Base-by-base conservation (phyloP, 176 grass and related monocot species). In the Carex myosuroides region DNA sequence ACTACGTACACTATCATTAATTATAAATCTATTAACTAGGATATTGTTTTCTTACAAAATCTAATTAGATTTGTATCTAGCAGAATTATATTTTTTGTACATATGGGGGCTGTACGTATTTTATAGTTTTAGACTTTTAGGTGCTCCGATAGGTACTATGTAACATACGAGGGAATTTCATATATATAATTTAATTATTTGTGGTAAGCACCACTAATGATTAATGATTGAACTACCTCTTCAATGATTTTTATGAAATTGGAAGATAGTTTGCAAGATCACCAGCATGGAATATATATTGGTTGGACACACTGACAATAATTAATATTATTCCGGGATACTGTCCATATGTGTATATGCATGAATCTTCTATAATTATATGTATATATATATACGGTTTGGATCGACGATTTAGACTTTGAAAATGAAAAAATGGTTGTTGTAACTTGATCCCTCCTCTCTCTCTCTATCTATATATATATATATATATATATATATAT, bases 231-330 rank as follows among this genome's bases (percentile, higher is more conserved):
- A 80, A 48, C 46, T 48, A 80, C 76, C 53, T 18, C 14, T 37
- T 61, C 58, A 37, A 60, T 80, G 42, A 32, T 58, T 79, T 79
- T 60, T 50, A 50, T 50, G 46, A 50, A 81, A 32, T 12, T 58
- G 32, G 46, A 79, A 56, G 32, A 41, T 60, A 64, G 9, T 30
- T 64, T 81, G 32, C 57, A 60, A 62, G 78, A 81, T 81, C 53
- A 39, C 32, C 8, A 60, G 55, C 30, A 80, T 61, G 30, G 30
- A 46, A 81, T 60, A 81, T 81, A 81, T 60, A 80, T 62, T 61
- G 26, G 16, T 80, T 17, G 53, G 76, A 58, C 17, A 60, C n/a
- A 54, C 52, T 17, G 57, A 35, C 57, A 60, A 80, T 80, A 39
- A 5, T 39, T 39, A 39, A 39, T 39, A 39, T 39, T 39, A 80